Percentiles rank a stretch among this genome's conserved stretches.
Conservation (phyloP, 352 stramenopile species). For the Phytophthora pinifolia region DNA sequence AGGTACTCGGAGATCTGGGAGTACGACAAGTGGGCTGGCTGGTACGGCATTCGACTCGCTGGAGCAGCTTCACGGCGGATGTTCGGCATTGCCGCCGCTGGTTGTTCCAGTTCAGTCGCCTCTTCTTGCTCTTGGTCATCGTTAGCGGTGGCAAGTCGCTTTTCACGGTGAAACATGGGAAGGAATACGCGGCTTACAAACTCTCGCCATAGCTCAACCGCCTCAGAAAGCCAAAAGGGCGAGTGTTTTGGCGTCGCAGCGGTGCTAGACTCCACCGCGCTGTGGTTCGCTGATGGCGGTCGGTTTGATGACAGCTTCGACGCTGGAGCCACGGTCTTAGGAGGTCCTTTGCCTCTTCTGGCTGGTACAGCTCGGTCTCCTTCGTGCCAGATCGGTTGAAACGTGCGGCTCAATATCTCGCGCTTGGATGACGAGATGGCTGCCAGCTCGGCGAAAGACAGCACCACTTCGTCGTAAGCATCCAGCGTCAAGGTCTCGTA, state of each 20-base stretch:
- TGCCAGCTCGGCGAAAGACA: conserved; percentile 53
- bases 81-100: not conserved
- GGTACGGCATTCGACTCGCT: conserved; percentile 27
- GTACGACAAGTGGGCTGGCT: conserved; percentile 74
- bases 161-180: conserved; percentile 27
- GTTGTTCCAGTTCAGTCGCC: not conserved
- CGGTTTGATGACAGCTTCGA: not conserved
- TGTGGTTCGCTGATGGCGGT: not conserved
- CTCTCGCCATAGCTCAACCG: conserved; percentile 19
- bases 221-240: conserved; percentile 19
- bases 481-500: conserved; percentile 45
- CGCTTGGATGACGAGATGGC: conserved; percentile 18
- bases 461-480: conserved; percentile 36
- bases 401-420: conserved; percentile 43
- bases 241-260: not conserved
- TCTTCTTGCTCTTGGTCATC: not conserved
- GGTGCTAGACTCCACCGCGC: not conserved
- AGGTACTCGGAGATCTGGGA: conserved; percentile 82
- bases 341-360: conserved; percentile 1
- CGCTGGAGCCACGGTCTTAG: not conserved
- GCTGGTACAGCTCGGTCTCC: conserved; percentile 11
- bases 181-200: conserved; percentile 36
- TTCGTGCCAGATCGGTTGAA: conserved; percentile 39
- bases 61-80: not conserved
- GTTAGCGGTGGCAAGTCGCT: not conserved